phyloP scores from a whole-genome alignment of 2,329 filamentous ascomycete species.

The Alternaria dauci region DNA sequence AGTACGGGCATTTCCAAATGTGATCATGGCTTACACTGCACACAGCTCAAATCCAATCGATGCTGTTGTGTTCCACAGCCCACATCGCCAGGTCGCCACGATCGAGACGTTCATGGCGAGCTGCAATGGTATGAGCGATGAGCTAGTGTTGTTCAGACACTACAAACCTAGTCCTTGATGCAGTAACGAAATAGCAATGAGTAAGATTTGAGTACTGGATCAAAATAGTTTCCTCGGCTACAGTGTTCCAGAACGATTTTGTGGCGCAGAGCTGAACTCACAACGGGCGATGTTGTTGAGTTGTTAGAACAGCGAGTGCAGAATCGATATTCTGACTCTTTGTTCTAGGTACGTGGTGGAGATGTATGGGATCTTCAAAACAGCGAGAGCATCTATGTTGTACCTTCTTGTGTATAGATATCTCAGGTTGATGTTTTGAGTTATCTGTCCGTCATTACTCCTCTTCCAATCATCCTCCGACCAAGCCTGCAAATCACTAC shows the following conservation, averaged over 20 bases:
- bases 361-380: not conserved
- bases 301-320: not conserved
- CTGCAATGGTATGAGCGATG: not conserved
- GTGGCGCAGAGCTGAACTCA: conserved; percentile 6
- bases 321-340: not conserved
- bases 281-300: not conserved
- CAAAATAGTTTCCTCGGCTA: not conserved
- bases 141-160: not conserved
- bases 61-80: not conserved
- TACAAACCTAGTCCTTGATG: not conserved
- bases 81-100: not conserved
- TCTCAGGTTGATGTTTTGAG: not conserved
- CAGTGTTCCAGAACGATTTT: conserved; percentile 1
- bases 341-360: not conserved
- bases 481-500: not conserved
- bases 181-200: not conserved
- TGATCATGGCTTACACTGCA: not conserved
- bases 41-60: not conserved
- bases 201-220: not conserved
- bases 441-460: not conserved
- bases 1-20: not conserved
- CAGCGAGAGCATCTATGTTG: not conserved
- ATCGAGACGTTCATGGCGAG: not conserved
- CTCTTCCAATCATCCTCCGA: not conserved
- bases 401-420: not conserved